Base-by-base conservation (phyloP, 2,329 filamentous ascomycete species). In the Leptosphaerulina australis region DNA sequence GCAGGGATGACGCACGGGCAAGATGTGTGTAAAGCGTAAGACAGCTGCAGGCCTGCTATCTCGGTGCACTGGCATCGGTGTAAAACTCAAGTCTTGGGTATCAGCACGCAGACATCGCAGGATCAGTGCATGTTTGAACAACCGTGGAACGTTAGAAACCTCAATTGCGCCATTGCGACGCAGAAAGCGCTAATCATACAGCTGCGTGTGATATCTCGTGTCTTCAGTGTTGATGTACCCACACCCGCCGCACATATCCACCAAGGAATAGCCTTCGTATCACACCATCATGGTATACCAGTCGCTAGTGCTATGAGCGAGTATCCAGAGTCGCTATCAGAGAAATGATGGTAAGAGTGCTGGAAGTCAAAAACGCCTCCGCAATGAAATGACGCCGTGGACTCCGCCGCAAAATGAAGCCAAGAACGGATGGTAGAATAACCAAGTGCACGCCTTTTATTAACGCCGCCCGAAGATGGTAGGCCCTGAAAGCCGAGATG, bases 311-410 rank as follows among this genome's bases (percentile, higher is more conserved):
- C 58, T 69, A 64, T 66, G 60, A 66, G 58, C 58, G 55, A 59
- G 57, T 67, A 70, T 70, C 66, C 68, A 68, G 67, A 68, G 63
- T 61, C 67, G 61, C 63, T 64, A 55, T 66, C 61, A 64, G 55
- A 65, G 62, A 69, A 68, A 69, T 69, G 62, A 68, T 63, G 59
- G 65, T 67, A 66, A 66, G 36, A 63, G 56, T 58, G 53, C 45
- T 48, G 44, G 33, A 46, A 44, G 59, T 61, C n/a, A 52, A 61
- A 58, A 62, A 58, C 62, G 64, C 66, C 63, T 51, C 53, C 55
- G 45, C 50, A 55, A 60, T 56, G 55, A 58, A 48, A 56, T 60
- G 48, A 67, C 60, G 58, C 63, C 59, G 35, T 24, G 25, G 50
- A 69, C 66, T 63, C 63, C 65, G 38, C 55, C 56, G 56, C 56